Evolutionary conservation across 768 basidiomycete genomes (phyloP), one percentile per base, ranked within the genome.

Genomic region (Mycena epipterygia): DNA sequence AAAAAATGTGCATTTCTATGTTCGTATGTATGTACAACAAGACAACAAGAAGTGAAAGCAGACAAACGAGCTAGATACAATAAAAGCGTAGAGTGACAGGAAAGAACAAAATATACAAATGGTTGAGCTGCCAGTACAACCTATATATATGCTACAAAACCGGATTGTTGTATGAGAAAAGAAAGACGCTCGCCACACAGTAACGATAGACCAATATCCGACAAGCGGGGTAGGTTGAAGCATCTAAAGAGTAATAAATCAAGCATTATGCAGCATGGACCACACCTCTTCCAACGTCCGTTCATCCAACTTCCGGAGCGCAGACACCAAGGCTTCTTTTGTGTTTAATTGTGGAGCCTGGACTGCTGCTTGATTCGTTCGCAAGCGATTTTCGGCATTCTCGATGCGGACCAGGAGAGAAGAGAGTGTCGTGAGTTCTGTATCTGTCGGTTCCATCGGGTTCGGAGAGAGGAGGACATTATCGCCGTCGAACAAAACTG

Each of bases 391-490:
- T 29, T 90, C 80, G 3, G 93, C 89, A 76, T 96, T 96, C 77
- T 94, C 91, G 62, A 96, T 90, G 49, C 96, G 86, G 11, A 89
- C 81, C 33, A 92, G 84, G 59, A 97, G 77, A 14, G 91, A 93
- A 74, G 96, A 93, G 33, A 98, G 84, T n/a, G 94, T 81, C 68
- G 90, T 87, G 61, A 96, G 81, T 67, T 97, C 93, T 21, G 85
- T 80, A 73, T 96, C 95, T 30, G 88, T 85, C 74, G 91, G 89
- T 69, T 89, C 89, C 58, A 92, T 90, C 68, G 84, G 83, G 79
- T 96, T 87, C 13, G 86, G 79, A 0, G 96, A 95, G 3, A 96
- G 75, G 39, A 95, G 83, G 49, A 89, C 80, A 59, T 87, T 84
- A 67, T 94, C 89, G 58, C 88, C 90, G 75, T 86, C 84, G 59